Percentiles rank a stretch among this genome's conserved stretches.
These are phyloP conservation scores for Ustilago nuda DNA, from an alignment of 1,284 basidiomycete species.

Conservation along the genomic window DNA sequence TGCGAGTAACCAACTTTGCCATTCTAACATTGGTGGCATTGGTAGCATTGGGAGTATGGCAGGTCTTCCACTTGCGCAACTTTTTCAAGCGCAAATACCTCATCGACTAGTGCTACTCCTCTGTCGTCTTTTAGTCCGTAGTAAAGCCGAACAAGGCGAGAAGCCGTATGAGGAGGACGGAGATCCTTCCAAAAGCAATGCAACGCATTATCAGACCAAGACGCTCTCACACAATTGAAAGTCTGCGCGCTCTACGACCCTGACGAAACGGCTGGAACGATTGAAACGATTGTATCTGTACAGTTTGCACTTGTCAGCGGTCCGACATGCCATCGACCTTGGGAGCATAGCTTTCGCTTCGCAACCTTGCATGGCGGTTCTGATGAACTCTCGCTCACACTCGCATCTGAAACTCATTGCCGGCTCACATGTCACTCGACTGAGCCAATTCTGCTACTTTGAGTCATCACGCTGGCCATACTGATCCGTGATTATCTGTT, in stretches of 20 bases:
- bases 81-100: conserved; percentile 98
- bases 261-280: neutral
- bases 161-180: neutral
- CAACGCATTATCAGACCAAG: neutral
- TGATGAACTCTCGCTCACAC: neutral
- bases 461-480: neutral
- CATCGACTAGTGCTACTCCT: conserved; percentile 77
- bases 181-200: conserved; percentile 1
- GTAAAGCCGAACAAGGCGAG: too few species aligned
- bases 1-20: conserved; percentile 90
- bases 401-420: neutral
- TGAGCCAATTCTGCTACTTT: neutral
- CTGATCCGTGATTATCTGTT: neutral
- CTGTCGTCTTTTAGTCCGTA: neutral
- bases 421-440: neutral
- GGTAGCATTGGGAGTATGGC: conserved; percentile 88
- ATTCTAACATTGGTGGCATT: conserved; percentile 86
- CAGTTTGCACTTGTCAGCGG: neutral
- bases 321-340: neutral
- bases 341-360: neutral
- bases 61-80: conserved; percentile 88
- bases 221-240: neutral
- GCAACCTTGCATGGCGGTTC: neutral
- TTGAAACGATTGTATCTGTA: too few species aligned
- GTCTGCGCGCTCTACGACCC: neutral